Percentiles rank a stretch among this genome's conserved stretches.
phyloP scores from a whole-genome alignment of 768 basidiomycete species.

The Hirschioporus abietinus region DNA sequence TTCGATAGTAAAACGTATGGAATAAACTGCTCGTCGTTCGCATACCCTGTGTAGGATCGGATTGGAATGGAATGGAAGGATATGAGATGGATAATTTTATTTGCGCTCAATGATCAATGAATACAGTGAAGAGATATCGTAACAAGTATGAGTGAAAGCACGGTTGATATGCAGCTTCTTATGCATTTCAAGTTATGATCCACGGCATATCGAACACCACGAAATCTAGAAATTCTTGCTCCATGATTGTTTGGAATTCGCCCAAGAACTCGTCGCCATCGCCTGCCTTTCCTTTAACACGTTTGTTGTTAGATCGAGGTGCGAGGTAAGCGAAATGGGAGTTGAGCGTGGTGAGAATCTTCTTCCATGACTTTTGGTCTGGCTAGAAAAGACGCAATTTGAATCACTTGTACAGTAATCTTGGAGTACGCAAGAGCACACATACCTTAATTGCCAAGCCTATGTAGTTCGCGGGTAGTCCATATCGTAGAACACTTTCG shows the following conservation, averaged over 20 bases:
- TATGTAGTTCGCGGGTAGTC: conserved; percentile 86
- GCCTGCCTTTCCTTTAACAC: conserved; percentile 31
- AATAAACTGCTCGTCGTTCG: neutral
- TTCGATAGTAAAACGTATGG: neutral
- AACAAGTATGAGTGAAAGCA: neutral
- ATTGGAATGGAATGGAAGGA: neutral
- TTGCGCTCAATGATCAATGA: neutral
- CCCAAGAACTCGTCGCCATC: conserved; percentile 62
- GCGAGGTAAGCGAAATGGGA: conserved; percentile 77
- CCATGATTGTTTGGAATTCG: conserved; percentile 89
- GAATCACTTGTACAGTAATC: neutral
- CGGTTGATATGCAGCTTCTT: neutral
- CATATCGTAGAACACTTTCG: conserved; percentile 93
- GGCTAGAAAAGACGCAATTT: conserved; percentile 46
- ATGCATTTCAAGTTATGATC: conserved; percentile 55
- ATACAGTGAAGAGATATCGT: neutral
- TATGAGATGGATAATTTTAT: neutral
- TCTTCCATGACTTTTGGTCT: conserved; percentile 78
- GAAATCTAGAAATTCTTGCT: conserved; percentile 95
- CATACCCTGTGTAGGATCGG: neutral
- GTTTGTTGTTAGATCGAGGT: conserved; percentile 47
- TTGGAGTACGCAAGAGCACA: neutral
- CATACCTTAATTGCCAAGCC: conserved; percentile 77
- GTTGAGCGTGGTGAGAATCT: conserved; percentile 67
- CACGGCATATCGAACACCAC: conserved; percentile 91